These are phyloP conservation scores for Metschnikowia chrysomelidarum DNA, from an alignment of 805 yeast species.

Conservation along the genomic window DNA sequence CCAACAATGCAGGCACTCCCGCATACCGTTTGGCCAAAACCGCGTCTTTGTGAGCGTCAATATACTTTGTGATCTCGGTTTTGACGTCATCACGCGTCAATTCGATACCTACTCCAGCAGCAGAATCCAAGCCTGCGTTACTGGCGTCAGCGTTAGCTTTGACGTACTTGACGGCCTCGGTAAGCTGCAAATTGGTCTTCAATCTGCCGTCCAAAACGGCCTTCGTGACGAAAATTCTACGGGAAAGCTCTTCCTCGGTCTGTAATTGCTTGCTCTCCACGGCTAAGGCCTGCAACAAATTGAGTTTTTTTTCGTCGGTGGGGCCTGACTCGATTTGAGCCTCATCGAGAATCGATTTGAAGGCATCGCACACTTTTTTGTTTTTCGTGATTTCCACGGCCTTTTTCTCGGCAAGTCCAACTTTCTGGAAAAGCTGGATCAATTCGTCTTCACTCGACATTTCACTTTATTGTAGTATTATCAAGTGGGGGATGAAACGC, in stretches of 20 bases:
- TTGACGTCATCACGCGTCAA: conserved; percentile 66
- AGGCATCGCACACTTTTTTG: conserved; percentile 74
- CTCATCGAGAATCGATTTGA: conserved; percentile 56
- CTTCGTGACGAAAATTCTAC: conserved; percentile 51
- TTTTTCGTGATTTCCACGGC: conserved; percentile 80
- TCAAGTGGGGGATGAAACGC: too few species aligned
- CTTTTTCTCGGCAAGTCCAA: conserved; percentile 73
- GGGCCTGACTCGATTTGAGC: conserved; percentile 28
- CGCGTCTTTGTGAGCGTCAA: conserved; percentile 55
- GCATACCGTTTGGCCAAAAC: conserved; percentile 76
- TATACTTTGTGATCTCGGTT: conserved; percentile 54
- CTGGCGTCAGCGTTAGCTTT: conserved; percentile 47
- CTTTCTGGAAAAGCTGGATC: conserved; percentile 34
- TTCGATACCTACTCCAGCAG: conserved; percentile 76
- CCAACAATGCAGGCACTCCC: conserved; percentile 71
- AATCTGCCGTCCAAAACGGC: conserved; percentile 66
- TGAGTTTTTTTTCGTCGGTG: conserved; percentile 58
- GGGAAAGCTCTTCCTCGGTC: conserved; percentile 25
- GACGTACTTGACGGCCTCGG: conserved; percentile 76
- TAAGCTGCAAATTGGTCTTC: conserved; percentile 68
- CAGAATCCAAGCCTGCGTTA: conserved; percentile 52
- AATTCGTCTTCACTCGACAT: conserved; percentile 31
- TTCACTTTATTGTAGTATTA: conserved; percentile 9
- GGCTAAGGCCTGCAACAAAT: conserved; percentile 77
- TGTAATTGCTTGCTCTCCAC: conserved; percentile 57